These are phyloP conservation scores for Trypanosoma cruzi DNA, from an alignment of 208 protist genomes.

Conservation along the genomic window DNA sequence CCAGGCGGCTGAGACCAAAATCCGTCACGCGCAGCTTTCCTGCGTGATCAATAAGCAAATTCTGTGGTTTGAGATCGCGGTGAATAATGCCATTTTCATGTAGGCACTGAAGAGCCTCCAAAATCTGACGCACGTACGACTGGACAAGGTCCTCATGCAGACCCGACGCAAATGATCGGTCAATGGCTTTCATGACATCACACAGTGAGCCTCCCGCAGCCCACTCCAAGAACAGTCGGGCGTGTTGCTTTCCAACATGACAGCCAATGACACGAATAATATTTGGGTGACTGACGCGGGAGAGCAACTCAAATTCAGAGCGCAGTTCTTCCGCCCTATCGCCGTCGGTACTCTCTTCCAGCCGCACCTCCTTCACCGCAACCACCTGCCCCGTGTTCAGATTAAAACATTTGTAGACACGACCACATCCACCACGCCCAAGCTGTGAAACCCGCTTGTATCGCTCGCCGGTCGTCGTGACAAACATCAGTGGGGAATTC, in stretches of 20 bases:
- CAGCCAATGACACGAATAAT: constrained; percentile 71
- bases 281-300: constrained; percentile 61
- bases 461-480: constrained; percentile 4
- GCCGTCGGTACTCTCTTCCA: constrained; percentile 33
- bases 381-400: constrained; percentile 25
- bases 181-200: constrained; percentile 46
- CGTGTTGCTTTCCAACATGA: constrained; percentile 47
- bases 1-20: constrained; percentile 88
- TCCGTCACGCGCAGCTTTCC: constrained; percentile 92
- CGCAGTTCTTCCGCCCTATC: constrained; percentile 46
- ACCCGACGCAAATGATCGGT: constrained; percentile 1
- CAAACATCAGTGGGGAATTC: constrained; percentile 1
- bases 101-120: constrained; percentile 59
- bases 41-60: constrained; percentile 88
- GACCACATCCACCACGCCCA: constrained; percentile 26
- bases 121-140: constrained; percentile 54
- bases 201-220: constrained; percentile 67
- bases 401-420: constrained; percentile 21
- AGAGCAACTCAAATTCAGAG: constrained; percentile 71
- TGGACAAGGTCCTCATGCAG: constrained; percentile 61
- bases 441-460: constrained; percentile 16
- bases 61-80: constrained; percentile 91
- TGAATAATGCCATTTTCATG: constrained; percentile 84
- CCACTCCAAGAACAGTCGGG: constrained; percentile 82
- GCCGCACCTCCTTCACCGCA: constrained; percentile 68